Base-by-base conservation (phyloP, 495 filamentous ascomycete genomes). In the Talaromyces borbonicus region DNA sequence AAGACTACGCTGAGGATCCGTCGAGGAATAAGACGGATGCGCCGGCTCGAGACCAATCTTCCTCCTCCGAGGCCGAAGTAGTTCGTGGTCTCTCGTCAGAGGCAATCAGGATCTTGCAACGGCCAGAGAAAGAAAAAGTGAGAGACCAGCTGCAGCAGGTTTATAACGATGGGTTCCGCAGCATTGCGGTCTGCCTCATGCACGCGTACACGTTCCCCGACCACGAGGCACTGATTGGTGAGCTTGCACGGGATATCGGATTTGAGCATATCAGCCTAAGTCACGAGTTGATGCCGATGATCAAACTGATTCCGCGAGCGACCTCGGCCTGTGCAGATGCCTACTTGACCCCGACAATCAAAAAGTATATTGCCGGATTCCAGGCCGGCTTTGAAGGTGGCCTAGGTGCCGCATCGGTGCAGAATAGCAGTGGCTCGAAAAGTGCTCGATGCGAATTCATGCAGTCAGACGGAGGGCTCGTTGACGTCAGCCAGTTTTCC, bases 281-380 rank as follows among this genome's bases (percentile, higher is more conserved):
- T 44, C 55, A 62, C 42, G 72, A 59, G 40, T 32, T 65, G 14
- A 90, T 90, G 85, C 87, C 87, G 24, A 93, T 90, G 86, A 92
- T 67, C 44, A 62, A 62, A 44, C 49, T 67, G 23, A 58, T 67
- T 33, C 80, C 87, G n/a, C 66, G 87, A 48, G 85, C 84, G 8
- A 92, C 86, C 0, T 87, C 83, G 16, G 82, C 87, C 6, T 90
- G 85, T 49, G 87, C 87, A 16, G 87, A 93, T 62, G 87, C 87
- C 6, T 93, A 93, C 56, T 71, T 93, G 8, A 93, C 87, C 1
- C 87, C 87, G 0, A 81, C 84, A 3, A 92, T 93, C 53, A 84
- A 84, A 58, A 84, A 86, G 60, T 93, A 93, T 58, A 88, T 92
- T 49, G 64, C 72, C 8, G 85, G 86, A 2, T 92, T 93, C 50